phyloP scores from a whole-genome alignment of 2,329 filamentous ascomycete species.

The Coniochaeta sp. region DNA sequence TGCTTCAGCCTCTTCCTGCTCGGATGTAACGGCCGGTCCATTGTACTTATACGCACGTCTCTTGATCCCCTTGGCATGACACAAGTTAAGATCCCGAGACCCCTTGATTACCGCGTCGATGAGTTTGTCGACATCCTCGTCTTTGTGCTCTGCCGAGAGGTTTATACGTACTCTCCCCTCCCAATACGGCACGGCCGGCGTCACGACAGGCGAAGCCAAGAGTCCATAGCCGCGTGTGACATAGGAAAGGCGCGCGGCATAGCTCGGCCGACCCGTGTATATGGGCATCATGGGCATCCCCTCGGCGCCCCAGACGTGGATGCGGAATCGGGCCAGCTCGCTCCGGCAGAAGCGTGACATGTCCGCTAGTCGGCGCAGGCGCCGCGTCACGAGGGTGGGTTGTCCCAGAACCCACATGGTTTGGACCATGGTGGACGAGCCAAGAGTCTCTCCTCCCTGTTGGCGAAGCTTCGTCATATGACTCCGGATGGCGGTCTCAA shows the following conservation, averaged over 20 bases:
- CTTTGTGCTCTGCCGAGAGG: conserved; percentile 8
- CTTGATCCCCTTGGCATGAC: not conserved
- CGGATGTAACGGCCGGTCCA: not conserved
- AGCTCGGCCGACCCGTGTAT: conserved; percentile 6
- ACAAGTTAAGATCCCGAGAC: not conserved
- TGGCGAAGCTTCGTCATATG: not conserved
- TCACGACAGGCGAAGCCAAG: conserved; percentile 6
- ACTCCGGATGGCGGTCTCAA: conserved; percentile 1
- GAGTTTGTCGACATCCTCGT: conserved; percentile 5
- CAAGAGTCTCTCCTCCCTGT: conserved; percentile 1
- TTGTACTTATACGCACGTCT: not conserved
- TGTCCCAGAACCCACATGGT: conserved; percentile 8
- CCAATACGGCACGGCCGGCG: conserved; percentile 10
- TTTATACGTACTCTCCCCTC: conserved; percentile 11
- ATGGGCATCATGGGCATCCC: conserved; percentile 5
- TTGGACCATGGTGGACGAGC: conserved; percentile 7
- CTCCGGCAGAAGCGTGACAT: conserved; percentile 6
- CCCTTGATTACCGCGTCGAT: not conserved
- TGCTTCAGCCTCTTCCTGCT: not conserved
- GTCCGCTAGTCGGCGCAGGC: conserved; percentile 2
- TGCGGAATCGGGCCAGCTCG: conserved; percentile 6
- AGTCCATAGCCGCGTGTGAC: conserved; percentile 5
- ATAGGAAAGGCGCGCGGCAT: conserved; percentile 6
- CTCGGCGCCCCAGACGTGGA: conserved; percentile 7
- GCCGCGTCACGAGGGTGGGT: conserved; percentile 1